phyloP scores from a whole-genome alignment of 495 filamentous ascomycete species.

The Apiosordaria backusii region DNA sequence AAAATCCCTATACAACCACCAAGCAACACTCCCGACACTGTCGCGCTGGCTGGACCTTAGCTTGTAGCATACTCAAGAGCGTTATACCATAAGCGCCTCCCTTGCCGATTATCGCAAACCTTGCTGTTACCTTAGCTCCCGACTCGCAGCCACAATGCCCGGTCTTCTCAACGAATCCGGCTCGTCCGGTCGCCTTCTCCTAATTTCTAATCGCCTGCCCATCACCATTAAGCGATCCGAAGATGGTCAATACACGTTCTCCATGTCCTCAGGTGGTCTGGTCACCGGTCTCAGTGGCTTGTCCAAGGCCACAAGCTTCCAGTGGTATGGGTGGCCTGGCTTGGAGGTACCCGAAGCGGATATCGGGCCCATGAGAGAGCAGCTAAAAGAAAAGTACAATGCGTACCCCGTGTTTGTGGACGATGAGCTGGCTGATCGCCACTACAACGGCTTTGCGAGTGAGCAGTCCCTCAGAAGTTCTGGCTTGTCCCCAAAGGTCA shows the following conservation, averaged over 20 bases:
- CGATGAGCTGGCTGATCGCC: constrained; percentile 72
- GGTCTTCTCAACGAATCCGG: constrained; percentile 20
- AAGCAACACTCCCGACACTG: not conserved
- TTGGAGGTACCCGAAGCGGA: constrained; percentile 76
- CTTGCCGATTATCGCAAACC: not conserved
- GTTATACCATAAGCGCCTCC: not conserved
- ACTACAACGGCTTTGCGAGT: constrained; percentile 90
- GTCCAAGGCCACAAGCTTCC: constrained; percentile 85
- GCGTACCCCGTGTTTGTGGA: constrained; percentile 76
- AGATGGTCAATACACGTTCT: constrained; percentile 75
- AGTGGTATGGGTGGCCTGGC: constrained; percentile 98
- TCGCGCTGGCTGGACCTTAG: not conserved
- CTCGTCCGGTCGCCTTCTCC: constrained; percentile 56
- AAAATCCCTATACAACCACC: not conserved
- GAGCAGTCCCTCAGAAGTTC: constrained; percentile 29
- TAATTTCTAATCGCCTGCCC: constrained; percentile 89
- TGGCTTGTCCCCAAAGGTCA: not conserved
- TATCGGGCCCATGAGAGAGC: constrained; percentile 59
- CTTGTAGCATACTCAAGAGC: not conserved
- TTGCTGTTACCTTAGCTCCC: not conserved
- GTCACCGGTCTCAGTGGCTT: constrained; percentile 88
- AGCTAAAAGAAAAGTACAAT: constrained; percentile 67
- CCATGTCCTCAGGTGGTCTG: constrained; percentile 91
- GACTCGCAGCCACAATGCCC: constrained; percentile 29
- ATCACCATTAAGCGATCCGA: constrained; percentile 92